Evolutionary conservation across 768 basidiomycete genomes (phyloP).

Genomic region (Pleurotus giganteus): DNA sequence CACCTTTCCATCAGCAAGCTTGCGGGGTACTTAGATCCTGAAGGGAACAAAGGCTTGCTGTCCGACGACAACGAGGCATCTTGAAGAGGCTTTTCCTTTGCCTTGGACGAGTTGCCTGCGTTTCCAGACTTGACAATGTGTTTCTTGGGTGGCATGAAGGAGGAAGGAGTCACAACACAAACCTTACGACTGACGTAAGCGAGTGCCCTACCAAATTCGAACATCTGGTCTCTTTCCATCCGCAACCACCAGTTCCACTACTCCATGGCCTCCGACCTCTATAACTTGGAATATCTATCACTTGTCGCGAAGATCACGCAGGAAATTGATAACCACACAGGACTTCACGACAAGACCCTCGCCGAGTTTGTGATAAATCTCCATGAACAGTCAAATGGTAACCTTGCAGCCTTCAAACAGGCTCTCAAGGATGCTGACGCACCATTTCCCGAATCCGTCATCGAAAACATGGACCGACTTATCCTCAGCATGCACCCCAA

Average conservation of each 20-base stretch:
- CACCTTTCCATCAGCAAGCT: conserved; percentile 79
- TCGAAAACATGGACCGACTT: conserved; percentile 92
- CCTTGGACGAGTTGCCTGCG: conserved; percentile 82
- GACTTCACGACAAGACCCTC: conserved; percentile 85
- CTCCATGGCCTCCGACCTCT: conserved; percentile 72
- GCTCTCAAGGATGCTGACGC: conserved; percentile 77
- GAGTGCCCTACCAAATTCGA: no score
- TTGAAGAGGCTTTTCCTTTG: conserved; percentile 22
- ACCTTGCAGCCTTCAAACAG: conserved; percentile 74
- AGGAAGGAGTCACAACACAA: neutral
- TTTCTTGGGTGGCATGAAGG: conserved; percentile 60
- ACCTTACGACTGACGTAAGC: no score
- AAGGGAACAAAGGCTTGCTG: conserved; percentile 71
- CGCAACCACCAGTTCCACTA: neutral
- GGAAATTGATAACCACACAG: conserved; percentile 87
- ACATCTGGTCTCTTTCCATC: neutral
- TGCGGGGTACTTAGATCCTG: conserved; percentile 83
- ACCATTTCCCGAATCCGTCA: conserved; percentile 84
- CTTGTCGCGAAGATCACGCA: conserved; percentile 90
- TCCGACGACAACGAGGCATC: conserved; percentile 19
- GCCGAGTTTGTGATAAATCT: conserved; percentile 94
- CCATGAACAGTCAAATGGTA: conserved; percentile 77
- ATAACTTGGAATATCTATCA: conserved; percentile 91
- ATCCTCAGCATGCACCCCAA: conserved; percentile 95
- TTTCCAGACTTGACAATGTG: conserved; percentile 87